A percentile compares a stretch with the other conserved stretches of the same genome.
Conservation (phyloP, 1,139 yeast genomes). For the Yamadazyma dendronema region DNA sequence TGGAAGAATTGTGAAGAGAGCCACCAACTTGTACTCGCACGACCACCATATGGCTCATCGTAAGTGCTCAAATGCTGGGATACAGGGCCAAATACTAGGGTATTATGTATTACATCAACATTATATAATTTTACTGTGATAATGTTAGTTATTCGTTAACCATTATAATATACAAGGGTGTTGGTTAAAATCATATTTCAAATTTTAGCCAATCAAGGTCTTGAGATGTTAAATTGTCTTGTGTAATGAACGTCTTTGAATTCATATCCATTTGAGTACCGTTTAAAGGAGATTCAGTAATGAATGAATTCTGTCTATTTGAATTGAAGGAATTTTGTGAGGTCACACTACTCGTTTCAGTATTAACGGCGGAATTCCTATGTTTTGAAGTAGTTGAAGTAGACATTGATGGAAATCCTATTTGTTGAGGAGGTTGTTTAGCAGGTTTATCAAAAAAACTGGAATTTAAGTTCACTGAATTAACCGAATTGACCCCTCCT, state of each 20-base stretch:
- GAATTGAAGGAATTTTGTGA: constrained; percentile 13
- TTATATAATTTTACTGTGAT: no score
- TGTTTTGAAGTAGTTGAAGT: constrained; percentile 4
- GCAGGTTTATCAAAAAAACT: constrained; percentile 28
- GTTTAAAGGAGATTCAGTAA: constrained; percentile 12
- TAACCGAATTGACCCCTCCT: constrained; percentile 1
- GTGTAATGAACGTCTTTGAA: constrained; percentile 8
- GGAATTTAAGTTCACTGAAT: constrained; percentile 12
- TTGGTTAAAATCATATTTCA: constrained; percentile 24
- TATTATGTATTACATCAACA: no score
- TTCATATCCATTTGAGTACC: constrained; percentile 7
- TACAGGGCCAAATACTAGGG: no score
- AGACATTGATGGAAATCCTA: constrained; percentile 1
- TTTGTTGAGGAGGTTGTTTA: constrained; percentile 3
- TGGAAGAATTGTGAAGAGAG: no score
- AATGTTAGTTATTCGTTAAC: no score
- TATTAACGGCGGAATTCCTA: constrained; percentile 6
- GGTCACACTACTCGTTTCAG: constrained; percentile 11
- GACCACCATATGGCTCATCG: no score
- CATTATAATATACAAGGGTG: constrained; percentile 8
- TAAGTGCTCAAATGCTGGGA: no score
- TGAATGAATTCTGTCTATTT: constrained; percentile 9
- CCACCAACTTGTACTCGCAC: no score
- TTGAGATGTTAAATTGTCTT: constrained; percentile 12
- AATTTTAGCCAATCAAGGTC: constrained; percentile 51